Percentiles rank a stretch among this genome's conserved stretches.
phyloP scores from a whole-genome alignment of 2,329 filamentous ascomycete species.

The Furcasterigmium sp. region DNA sequence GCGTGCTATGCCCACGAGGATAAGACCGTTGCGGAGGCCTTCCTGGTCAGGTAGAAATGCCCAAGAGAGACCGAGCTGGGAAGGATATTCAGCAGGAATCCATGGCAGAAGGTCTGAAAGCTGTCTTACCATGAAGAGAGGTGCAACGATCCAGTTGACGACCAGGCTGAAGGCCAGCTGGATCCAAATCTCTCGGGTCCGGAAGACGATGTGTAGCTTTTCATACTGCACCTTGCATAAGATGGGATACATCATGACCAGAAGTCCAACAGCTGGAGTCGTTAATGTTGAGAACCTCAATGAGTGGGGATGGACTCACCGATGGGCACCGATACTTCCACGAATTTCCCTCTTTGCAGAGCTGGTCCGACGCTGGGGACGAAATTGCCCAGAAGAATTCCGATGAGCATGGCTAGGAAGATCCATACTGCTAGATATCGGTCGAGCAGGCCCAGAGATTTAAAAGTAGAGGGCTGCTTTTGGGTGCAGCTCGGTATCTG shows the following conservation, averaged over 20 bases:
- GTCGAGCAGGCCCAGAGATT: conserved; percentile 54
- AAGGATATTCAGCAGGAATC: neutral
- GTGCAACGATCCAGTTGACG: conserved; percentile 79
- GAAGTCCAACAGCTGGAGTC: conserved; percentile 62
- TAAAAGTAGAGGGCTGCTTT: conserved; percentile 38
- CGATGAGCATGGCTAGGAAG: conserved; percentile 69
- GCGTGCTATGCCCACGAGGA: conserved; percentile 75
- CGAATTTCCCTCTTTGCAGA: conserved; percentile 66
- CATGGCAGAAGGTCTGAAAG: neutral
- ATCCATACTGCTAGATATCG: conserved; percentile 68
- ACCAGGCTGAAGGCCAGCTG: conserved; percentile 74
- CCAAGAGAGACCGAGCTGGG: conserved; percentile 60
- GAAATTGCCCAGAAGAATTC: conserved; percentile 73
- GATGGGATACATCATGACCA: conserved; percentile 95
- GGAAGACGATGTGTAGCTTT: conserved; percentile 62
- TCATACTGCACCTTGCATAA: conserved; percentile 83
- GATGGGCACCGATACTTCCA: conserved; percentile 62
- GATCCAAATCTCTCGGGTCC: conserved; percentile 61
- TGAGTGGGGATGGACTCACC: conserved; percentile 30
- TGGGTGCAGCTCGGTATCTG: neutral
- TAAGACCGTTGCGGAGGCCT: conserved; percentile 54
- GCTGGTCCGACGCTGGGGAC: conserved; percentile 56
- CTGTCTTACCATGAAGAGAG: conserved; percentile 66
- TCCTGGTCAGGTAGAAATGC: conserved; percentile 48
- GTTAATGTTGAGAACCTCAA: neutral